Base-by-base conservation (phyloP, 2,329 filamentous ascomycete genomes). In the Penicillium palitans region DNA sequence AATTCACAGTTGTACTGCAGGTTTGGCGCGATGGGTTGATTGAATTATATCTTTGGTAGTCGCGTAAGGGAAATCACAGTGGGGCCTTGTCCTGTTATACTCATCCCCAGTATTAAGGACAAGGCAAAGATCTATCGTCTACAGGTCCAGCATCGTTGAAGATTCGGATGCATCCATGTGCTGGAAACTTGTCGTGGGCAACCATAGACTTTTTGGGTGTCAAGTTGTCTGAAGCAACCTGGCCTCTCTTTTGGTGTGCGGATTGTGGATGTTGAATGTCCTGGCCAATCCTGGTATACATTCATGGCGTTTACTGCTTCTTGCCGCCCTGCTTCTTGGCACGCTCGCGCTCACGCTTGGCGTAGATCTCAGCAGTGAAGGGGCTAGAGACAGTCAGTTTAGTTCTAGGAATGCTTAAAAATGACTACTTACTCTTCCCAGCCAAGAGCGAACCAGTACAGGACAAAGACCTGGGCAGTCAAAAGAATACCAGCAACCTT, bases 361-460 rank as follows among this genome's bases (percentile, higher is more conserved):
- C 89, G 76, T 98, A 99, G 71, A 99, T 99, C 65, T 84, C 90
- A 3, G 87, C 86, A 7, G 95, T 99, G 78, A 98, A 99, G 5
- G 93, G 93, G 76, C 80, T 82, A 61, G 45, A 59, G 19, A 48
- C 19, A 41, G 54, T 68, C 41, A 68, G 67, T 61, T 44, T 29
- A 24, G 40, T 29, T 49, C 35, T 41, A 27, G 49, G 31, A 57
- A 61, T 37, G 8, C 21, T 37, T 21, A 10, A 21, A 21, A 55
- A 27, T 37, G 48, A 37, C 50, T 56, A 76, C 79, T 73, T 74
- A 82, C 80, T 98, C 93, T 81, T 98, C 93, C 79, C 87, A 96
- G 68, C 81, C 81, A 71, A 96, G 81, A 12, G 93, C 93, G 61
- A 96, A 77, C 71, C 87, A 80, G 77, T 98, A 98, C 57, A 91